These are phyloP conservation scores for Oehlia diaphana DNA, from an alignment of 192 early-diverging fungal species.

Conservation along the genomic window DNA sequence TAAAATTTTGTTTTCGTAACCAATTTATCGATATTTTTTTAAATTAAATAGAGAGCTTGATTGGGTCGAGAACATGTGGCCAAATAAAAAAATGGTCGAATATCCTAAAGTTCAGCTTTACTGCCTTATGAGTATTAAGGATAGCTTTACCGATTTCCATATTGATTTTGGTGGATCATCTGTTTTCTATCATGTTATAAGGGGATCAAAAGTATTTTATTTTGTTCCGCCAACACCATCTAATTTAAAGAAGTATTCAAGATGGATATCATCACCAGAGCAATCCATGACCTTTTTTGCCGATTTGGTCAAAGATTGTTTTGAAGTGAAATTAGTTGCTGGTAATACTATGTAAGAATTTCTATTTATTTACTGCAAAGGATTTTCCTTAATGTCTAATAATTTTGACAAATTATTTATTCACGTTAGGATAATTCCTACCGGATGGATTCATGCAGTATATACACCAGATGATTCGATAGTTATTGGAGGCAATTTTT, in stretches of 20 bases:
- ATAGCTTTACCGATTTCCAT: conserved; percentile 68
- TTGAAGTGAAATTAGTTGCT: conserved; percentile 70
- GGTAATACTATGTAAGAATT: conserved; percentile 83
- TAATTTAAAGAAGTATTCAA: conserved; percentile 87
- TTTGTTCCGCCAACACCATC: conserved; percentile 80
- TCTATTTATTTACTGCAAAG: background rate
- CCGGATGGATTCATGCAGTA: conserved; percentile 97
- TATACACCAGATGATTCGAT: conserved; percentile 84
- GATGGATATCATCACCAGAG: conserved; percentile 87
- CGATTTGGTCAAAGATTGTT: conserved; percentile 78
- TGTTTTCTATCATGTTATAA: conserved; percentile 90
- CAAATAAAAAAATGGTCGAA: conserved; percentile 61
- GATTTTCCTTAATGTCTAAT: background rate
- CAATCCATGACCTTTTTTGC: conserved; percentile 79
- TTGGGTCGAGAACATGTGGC: conserved; percentile 89
- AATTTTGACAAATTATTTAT: background rate
- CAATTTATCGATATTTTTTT: background rate
- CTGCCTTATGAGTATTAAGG: conserved; percentile 90
- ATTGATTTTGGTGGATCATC: conserved; percentile 79
- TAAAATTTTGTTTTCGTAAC: background rate
- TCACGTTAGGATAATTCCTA: conserved; percentile 77
- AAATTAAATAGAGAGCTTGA: conserved; percentile 67
- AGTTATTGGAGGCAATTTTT: conserved; percentile 94
- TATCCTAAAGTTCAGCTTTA: conserved; percentile 89
- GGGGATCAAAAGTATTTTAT: conserved; percentile 87